A percentile compares a stretch with the other conserved stretches of the same genome.
Conservation (phyloP, 306 rosid genomes). For the Ormosia semicastrata region DNA sequence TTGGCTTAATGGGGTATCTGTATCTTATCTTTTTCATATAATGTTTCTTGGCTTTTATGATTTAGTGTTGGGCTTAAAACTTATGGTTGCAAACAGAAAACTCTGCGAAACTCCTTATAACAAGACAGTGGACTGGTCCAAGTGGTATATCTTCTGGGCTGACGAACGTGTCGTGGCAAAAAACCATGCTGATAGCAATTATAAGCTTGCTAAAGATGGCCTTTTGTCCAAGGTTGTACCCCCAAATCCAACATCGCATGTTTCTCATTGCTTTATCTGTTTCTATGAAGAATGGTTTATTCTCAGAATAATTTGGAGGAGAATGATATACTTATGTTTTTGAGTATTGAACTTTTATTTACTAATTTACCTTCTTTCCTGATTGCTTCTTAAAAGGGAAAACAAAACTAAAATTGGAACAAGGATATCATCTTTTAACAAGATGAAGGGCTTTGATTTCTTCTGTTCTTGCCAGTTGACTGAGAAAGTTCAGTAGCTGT, state of each 20-base stretch:
- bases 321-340: background rate
- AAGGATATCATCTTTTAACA: background rate
- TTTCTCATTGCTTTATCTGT: conserved; percentile 17
- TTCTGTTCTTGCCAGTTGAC: background rate
- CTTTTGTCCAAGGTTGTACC: conserved; percentile 81
- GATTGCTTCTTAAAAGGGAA: conserved; percentile 8
- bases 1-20: conserved; percentile 94
- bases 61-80: conserved; percentile 47
- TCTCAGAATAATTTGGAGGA: conserved; percentile 14
- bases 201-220: conserved; percentile 85
- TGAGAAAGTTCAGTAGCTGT: conserved; percentile 10
- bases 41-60: conserved; percentile 38
- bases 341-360: background rate
- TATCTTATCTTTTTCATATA: conserved; percentile 43
- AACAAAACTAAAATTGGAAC: background rate
- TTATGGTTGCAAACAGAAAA: conserved; percentile 65
- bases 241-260: conserved; percentile 14
- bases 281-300: background rate
- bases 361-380: background rate
- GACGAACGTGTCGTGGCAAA: conserved; percentile 95
- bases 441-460: background rate
- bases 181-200: conserved; percentile 89
- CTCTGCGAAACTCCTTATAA: conserved; percentile 84
- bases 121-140: conserved; percentile 97
- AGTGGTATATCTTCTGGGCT: conserved; percentile 97